phyloP scores from a whole-genome alignment of 345 rosid genomes.

The Raphanus raphanistrum region DNA sequence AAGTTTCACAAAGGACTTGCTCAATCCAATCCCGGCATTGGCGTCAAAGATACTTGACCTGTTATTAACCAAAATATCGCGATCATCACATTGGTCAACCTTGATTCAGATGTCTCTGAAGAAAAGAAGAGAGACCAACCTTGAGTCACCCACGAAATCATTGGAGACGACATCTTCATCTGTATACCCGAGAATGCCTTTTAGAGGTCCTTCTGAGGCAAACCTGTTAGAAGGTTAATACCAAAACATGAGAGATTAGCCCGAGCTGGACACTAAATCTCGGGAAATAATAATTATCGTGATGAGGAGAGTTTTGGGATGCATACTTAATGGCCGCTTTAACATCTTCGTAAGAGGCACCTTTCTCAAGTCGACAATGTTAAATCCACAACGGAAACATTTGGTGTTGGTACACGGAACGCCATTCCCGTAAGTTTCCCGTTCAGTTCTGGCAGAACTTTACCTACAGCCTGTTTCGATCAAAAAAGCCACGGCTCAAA shows the following conservation, averaged over 20 bases:
- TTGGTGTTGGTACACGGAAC: constrained; percentile 96
- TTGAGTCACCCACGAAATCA: constrained; percentile 90
- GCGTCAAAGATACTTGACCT: constrained; percentile 99
- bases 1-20: constrained; percentile 77
- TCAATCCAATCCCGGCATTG: constrained; percentile 93
- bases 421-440: constrained; percentile 99
- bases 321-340: constrained; percentile 89
- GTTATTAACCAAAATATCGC: constrained; percentile 1
- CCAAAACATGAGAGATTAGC: constrained; percentile 9
- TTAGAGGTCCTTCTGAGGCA: constrained; percentile 87
- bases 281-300: background rate
- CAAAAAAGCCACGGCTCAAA: background rate
- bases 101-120: constrained; percentile 1
- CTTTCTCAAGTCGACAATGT: constrained; percentile 95
- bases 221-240: constrained; percentile 44
- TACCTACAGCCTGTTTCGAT: constrained; percentile 81
- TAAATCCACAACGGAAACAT: constrained; percentile 96
- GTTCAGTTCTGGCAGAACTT: constrained; percentile 95
- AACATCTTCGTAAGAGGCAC: constrained; percentile 90
- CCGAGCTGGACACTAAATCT: background rate
- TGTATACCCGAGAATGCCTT: constrained; percentile 94
- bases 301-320: background rate
- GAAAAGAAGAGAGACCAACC: constrained; percentile 42
- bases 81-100: constrained; percentile 5
- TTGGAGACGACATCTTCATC: constrained; percentile 97